A percentile compares a stretch with the other conserved stretches of the same genome.
Conservation (phyloP, 306 rosid genomes). For the Prosopis cineraria region DNA sequence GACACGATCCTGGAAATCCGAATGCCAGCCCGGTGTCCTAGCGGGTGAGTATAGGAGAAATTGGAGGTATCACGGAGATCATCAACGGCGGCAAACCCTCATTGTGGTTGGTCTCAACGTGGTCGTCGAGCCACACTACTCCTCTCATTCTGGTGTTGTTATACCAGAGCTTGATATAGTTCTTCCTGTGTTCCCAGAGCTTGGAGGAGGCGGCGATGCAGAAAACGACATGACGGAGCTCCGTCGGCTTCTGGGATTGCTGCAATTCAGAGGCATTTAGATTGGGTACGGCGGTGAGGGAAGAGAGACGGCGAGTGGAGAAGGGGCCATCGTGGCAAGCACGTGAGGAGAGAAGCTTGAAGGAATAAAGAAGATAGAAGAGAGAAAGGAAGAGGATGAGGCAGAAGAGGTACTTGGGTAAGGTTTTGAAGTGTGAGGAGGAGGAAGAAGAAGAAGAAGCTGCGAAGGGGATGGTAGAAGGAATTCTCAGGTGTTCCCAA, state of each 20-base stretch:
- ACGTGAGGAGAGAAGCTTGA: slow-evolving; percentile 71
- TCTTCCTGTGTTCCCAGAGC: slow-evolving; percentile 74
- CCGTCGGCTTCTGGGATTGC: slow-evolving; percentile 33
- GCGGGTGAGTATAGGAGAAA: slow-evolving; percentile 63
- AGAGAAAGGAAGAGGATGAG: slow-evolving; percentile 76
- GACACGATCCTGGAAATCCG: slow-evolving; percentile 88
- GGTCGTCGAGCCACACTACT: slow-evolving; percentile 77
- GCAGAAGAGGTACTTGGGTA: slow-evolving; percentile 59
- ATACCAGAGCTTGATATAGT: slow-evolving; percentile 93
- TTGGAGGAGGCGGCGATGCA: slow-evolving; percentile 91
- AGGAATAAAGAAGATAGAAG: slow-evolving; percentile 77
- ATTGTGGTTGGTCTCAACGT: slow-evolving; percentile 30
- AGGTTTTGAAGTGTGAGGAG: slow-evolving; percentile 37
- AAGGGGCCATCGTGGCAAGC: slow-evolving; percentile 53
- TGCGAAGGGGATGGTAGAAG: slow-evolving; percentile 42
- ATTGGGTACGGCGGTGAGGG: neutral
- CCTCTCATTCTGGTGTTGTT: slow-evolving; percentile 65
- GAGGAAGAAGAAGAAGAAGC: slow-evolving; percentile 19
- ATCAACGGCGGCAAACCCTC: slow-evolving; percentile 62
- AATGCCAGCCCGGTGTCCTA: slow-evolving; percentile 89
- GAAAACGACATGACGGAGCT: slow-evolving; percentile 68
- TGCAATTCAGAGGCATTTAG: neutral
- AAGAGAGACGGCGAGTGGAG: slow-evolving; percentile 19
- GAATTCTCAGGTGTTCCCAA: slow-evolving; percentile 71
- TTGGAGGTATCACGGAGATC: slow-evolving; percentile 70